phyloP scores from a whole-genome alignment of 2,329 filamentous ascomycete genomes.

The Penicillium sp. region DNA sequence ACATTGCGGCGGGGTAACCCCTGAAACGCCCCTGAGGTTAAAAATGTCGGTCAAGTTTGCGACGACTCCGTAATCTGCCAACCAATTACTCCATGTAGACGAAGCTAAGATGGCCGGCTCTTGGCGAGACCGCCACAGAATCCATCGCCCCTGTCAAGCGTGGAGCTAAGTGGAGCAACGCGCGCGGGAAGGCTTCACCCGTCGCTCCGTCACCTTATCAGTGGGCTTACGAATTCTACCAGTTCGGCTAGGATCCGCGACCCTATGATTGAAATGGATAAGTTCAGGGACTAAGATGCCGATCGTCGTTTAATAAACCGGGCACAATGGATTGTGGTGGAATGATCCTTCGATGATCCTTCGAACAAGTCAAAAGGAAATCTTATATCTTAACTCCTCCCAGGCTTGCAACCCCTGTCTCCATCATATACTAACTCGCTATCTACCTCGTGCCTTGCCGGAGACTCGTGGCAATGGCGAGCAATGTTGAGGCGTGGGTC shows the following conservation, averaged over 20 bases:
- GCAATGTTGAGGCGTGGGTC: constrained; percentile 44
- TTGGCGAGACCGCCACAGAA: neutral
- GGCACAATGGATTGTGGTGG: neutral
- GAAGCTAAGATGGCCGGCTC: neutral
- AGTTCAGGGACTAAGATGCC: neutral
- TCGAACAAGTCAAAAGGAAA: neutral
- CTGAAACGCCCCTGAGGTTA: too few species aligned
- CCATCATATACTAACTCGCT: neutral
- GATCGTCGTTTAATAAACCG: neutral
- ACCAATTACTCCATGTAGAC: too few species aligned
- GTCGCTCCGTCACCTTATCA: too few species aligned
- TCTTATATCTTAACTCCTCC: neutral
- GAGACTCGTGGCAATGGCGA: constrained; percentile 6
- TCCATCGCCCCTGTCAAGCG: neutral
- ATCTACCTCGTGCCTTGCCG: constrained; percentile 3
- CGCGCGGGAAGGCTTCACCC: too few species aligned
- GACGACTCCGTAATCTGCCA: neutral
- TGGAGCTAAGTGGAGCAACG: neutral
- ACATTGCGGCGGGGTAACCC: too few species aligned
- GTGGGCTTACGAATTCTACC: too few species aligned
- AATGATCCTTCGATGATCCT: neutral
- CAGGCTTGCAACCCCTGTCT: constrained; percentile 25
- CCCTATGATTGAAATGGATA: neutral
- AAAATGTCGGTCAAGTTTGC: neutral
- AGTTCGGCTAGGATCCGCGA: neutral